A percentile compares a stretch with the other conserved stretches of the same genome.
Conservation (phyloP, 148 eudicot genomes). For the Camellia lanceoleosa region DNA sequence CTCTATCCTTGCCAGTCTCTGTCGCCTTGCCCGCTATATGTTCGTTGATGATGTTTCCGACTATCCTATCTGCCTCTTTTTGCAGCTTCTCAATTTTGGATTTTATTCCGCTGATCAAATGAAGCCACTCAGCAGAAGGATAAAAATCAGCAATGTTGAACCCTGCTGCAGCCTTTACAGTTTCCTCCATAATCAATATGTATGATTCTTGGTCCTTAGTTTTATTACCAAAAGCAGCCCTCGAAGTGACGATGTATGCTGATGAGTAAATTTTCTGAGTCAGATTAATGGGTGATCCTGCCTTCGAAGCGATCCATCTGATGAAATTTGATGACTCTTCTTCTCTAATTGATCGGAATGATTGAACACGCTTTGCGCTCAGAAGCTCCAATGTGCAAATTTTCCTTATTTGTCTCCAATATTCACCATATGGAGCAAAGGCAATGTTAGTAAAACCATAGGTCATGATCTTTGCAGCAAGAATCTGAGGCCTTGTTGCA, state of each 20-base stretch:
- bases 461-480: neutral
- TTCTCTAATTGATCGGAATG: slow-evolving; percentile 14
- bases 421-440: neutral
- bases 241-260: slow-evolving; percentile 9
- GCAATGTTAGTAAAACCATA: neutral
- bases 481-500: slow-evolving; percentile 4
- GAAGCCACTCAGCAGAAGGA: slow-evolving; percentile 21
- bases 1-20: neutral
- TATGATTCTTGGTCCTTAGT: slow-evolving; percentile 16
- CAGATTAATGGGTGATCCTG: slow-evolving; percentile 21
- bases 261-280: slow-evolving; percentile 4
- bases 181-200: slow-evolving; percentile 6
- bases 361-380: slow-evolving; percentile 17
- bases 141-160: slow-evolving; percentile 26
- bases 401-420: slow-evolving; percentile 2
- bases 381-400: slow-evolving; percentile 29
- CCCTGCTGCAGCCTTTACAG: neutral
- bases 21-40: neutral
- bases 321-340: slow-evolving; percentile 15
- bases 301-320: neutral
- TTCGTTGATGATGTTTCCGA: slow-evolving; percentile 22
- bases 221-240: slow-evolving; percentile 28
- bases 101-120: slow-evolving; percentile 12
- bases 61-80: slow-evolving; percentile 10
- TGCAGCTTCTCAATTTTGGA: slow-evolving; percentile 14